phyloP scores from a whole-genome alignment of 805 yeast genomes.

The Candida vartiovaarae region DNA sequence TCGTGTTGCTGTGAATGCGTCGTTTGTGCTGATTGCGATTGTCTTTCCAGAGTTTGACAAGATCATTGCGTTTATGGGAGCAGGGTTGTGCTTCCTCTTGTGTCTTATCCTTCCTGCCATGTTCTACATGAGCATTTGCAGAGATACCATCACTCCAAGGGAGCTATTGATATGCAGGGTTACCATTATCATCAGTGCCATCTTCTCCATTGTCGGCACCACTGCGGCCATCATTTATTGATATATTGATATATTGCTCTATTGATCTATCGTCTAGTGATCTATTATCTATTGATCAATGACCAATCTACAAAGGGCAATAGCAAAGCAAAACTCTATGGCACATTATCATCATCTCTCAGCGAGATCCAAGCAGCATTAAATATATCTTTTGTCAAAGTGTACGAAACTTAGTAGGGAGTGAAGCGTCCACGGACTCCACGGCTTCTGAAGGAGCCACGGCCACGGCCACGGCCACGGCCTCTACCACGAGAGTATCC shows the following conservation, averaged over 20 bases:
- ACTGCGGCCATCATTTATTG: conserved; percentile 37
- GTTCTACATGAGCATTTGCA: conserved; percentile 59
- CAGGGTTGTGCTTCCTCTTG: conserved; percentile 70
- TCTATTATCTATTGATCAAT: too few relatives aligned
- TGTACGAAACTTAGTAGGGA: conserved; percentile 31
- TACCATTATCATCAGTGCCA: conserved; percentile 38
- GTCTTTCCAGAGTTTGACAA: conserved; percentile 74
- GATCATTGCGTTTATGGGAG: conserved; percentile 75
- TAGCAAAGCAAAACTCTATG: too few relatives aligned
- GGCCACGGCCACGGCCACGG: conserved; percentile 38
- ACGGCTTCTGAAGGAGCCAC: conserved; percentile 31
- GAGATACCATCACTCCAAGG: conserved; percentile 30
- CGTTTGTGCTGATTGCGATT: conserved; percentile 54
- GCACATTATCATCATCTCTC: too few relatives aligned
- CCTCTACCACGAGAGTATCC: conserved; percentile 48
- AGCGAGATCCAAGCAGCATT: too few relatives aligned
- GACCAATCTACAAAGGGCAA: too few relatives aligned
- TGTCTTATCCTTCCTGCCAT: conserved; percentile 73
- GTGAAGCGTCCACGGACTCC: conserved; percentile 37
- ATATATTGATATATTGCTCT: not conserved
- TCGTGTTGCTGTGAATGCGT: conserved; percentile 43
- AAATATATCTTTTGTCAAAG: too few relatives aligned
- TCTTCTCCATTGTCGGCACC: conserved; percentile 54
- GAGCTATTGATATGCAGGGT: conserved; percentile 35
- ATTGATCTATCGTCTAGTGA: too few relatives aligned